Base-by-base conservation (phyloP, 768 basidiomycete genomes). In the Kwoniella dejecticola region DNA sequence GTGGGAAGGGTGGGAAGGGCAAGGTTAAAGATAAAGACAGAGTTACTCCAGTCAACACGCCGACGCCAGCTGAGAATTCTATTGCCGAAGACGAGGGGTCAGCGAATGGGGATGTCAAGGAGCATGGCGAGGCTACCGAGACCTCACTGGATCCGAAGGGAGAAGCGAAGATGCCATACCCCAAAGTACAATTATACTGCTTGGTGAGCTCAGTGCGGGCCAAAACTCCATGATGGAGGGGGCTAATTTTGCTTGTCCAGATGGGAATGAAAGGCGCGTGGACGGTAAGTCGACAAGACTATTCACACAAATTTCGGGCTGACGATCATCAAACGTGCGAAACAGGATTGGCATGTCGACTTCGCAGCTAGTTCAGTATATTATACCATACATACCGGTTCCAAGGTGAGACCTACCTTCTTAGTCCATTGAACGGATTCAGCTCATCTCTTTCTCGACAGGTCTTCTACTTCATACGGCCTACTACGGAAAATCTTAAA, bases 281-380 rank as follows among this genome's bases (percentile, higher is more conserved):
- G 91, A 99, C 95, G 63, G 94, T 92, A 68, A 74, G 87, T 57
- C 3, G 3, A 38, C n/a, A 19, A 11, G 40, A n/a, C 56, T 21
- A 41, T 53, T 62, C 42, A 50, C 17, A 38, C 6, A 15, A 21
- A 5, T 29, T 48, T 29, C 36, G 31, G 6, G 55, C 68, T 67
- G 58, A 65, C 26, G 27, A 7, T 36, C 19, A n/a, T 44, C 31
- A 7, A 21, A 11, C 17, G 19, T 26, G 12, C 19, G 11, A 44
- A n/a, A 2, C 71, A 94, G 92, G 95, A 97, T 74, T 97, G 94
- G 96, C 95, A 99, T 72, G 83, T 98, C 62, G 96, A 99, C 80
- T 97, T 99, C 75, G 95, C 95, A 21, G 96, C 93, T 0, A 93
- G 90, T 1, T 95, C 90, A 1, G 95, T 94, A n/a, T 98, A 95